Evolutionary conservation across 208 protist genomes (phyloP), one percentile per base, ranked within the genome.

Genomic region (Balamuthia mandrillaris): DNA sequence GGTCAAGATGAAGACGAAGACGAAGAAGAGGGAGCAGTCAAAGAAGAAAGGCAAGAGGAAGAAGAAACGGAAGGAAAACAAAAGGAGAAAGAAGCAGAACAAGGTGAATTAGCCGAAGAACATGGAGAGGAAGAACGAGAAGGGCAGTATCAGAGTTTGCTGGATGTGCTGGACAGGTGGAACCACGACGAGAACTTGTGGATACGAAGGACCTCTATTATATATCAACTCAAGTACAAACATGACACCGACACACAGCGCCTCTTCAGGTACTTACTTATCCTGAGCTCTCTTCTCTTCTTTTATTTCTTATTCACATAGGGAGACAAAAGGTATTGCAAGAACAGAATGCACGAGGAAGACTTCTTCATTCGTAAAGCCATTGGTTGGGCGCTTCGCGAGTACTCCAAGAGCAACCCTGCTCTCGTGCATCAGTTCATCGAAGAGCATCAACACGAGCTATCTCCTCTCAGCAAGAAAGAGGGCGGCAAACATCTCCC

Each of bases 321-420:
- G 14, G 21, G 7, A 79, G 47, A 33, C 47, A 79, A 44, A 12
- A 79, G 27, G 45, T 79, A 61, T 21, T 79, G 70, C 31, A 52
- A 79, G 18, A 24, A 35, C 16, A 3, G 70, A 14, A 49, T 49
- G 18, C 45, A 79, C 31, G 70, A 79, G 45, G 44, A 79, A 10
- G 70, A 79, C n/a, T 79, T 79, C 70, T 79, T 79, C 47, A 79
- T 79, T n/a, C 70, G 70, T 9, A 79, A 79, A 33, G 70, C 70
- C 45, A 79, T 79, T 35, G 70, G 70, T 6, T 79, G 70, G 70
- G 70, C 70, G n/a, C 70, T 79, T 0, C 35, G 70, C 14, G 47
- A 79, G 47, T 31, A 79, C 70, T 42, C 70, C 16, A 14, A 49
- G 4, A 2, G 16, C 24, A 16, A 79, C 2, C 70, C 70, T 24